Evolutionary conservation across 2,329 filamentous ascomycete genomes (phyloP), one percentile per base, ranked within the genome.

Genomic region (Calonectria multiphialidica): DNA sequence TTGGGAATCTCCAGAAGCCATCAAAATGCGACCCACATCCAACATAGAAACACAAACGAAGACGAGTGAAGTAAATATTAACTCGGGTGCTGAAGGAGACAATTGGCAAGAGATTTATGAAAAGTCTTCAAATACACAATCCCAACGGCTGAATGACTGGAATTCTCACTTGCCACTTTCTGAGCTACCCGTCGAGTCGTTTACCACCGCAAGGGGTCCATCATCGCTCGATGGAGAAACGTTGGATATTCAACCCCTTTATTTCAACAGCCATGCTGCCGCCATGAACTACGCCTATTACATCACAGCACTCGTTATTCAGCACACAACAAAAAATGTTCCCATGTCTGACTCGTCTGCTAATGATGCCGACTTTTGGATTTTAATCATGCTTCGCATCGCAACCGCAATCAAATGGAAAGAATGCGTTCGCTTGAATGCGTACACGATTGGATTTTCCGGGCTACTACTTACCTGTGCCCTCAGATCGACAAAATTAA

Each of bases 331-430:
- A 2, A 9, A 13, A 18, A 8, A 45, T 45, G 4, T 28, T 33
- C 9, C 18, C 15, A 15, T 7, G 1, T 35, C 3, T 1, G 42
- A 37, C 6, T 15, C 18, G 4, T 13, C 8, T 3, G n/a, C 37
- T 3, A 30, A 59, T 5, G 68, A 70, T 2, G 5, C 30, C 2
- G 66, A 72, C 2, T 35, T 18, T 5, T 80, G 78, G 76, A 65
- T 73, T 3, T 28, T 53, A 2, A 50, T 77, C n/a, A 74, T 80
- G 8, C 68, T 79, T 16, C 75, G 77, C 0, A 76, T 80, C 6
- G 68, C 76, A 3, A 67, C 75, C 3, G 75, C 75, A 0, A 73
- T 80, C 6, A 47, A 74, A 33, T 80, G 79, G 79, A 66, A 74
- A n/a, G 57, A 72, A 6, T 80, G 79, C 40, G 23, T 75, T 2